Evolutionary conservation across 768 basidiomycete genomes (phyloP).

Genomic region (Trametopsis cervina): DNA sequence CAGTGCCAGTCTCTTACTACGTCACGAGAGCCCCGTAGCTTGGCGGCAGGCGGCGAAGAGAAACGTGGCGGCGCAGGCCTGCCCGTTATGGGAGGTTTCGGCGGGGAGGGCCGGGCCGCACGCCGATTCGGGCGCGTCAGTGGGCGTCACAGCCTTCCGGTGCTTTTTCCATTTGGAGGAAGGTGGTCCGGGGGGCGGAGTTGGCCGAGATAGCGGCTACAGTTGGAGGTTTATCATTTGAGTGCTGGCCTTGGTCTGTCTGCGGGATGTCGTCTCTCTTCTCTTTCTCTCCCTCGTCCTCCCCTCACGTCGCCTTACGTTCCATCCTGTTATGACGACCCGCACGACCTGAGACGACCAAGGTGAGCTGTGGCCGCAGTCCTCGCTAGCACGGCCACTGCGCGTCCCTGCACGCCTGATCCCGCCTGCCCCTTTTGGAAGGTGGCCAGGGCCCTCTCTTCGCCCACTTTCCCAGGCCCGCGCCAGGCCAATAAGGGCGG

Average conservation of each 20-base stretch:
- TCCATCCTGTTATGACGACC: slow-evolving; percentile 9
- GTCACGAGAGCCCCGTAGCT: slow-evolving; percentile 6
- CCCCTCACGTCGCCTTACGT: neutral
- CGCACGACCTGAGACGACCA: slow-evolving; percentile 15
- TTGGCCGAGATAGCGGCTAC: neutral
- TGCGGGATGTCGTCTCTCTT: neutral
- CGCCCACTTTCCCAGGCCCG: neutral
- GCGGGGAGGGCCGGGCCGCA: neutral
- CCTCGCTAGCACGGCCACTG: neutral
- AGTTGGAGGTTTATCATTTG: neutral
- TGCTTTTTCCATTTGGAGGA: neutral
- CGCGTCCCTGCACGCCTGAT: neutral
- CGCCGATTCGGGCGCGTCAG: neutral
- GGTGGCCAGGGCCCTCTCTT: neutral
- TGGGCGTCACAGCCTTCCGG: neutral
- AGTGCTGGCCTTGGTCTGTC: slow-evolving; percentile 1
- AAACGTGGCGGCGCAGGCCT: slow-evolving; percentile 22
- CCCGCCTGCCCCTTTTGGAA: neutral
- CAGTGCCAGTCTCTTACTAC: slow-evolving; percentile 6
- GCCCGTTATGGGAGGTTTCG: slow-evolving; percentile 1
- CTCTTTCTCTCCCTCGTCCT: slow-evolving; percentile 4
- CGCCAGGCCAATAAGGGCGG: neutral
- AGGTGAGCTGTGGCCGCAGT: slow-evolving; percentile 7
- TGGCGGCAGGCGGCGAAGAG: slow-evolving; percentile 15
- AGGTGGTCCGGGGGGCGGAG: neutral